Conservation (phyloP, 2,329 filamentous ascomycete species). For the Emergomyces pasteurianus region DNA sequence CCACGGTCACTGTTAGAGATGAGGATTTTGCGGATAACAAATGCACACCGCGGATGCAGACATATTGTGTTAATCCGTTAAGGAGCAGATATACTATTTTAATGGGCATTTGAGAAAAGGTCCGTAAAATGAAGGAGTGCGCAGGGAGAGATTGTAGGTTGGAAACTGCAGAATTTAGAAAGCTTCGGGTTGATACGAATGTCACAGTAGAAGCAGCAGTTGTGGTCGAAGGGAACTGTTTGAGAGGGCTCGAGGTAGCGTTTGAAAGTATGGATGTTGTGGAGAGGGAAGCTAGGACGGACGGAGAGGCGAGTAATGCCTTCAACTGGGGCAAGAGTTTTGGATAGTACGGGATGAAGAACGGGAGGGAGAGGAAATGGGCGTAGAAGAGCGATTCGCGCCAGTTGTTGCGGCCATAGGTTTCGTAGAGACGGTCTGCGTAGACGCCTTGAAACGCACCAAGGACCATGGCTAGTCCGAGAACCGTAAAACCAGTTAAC, state of each 20-base stretch:
- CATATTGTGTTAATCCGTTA: conserved; percentile 73
- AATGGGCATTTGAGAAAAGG: conserved; percentile 21
- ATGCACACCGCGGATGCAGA: conserved; percentile 93
- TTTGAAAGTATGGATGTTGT: neutral
- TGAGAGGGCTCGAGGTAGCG: conserved; percentile 1
- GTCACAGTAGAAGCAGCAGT: neutral
- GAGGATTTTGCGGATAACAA: conserved; percentile 80
- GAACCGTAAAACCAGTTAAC: conserved; percentile 59
- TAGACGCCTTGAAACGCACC: conserved; percentile 93
- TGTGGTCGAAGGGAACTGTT: neutral
- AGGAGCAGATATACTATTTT: conserved; percentile 30
- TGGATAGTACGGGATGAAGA: conserved; percentile 29
- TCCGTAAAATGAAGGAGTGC: conserved; percentile 13
- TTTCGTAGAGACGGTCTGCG: conserved; percentile 77
- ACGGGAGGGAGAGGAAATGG: conserved; percentile 39
- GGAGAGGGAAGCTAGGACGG: conserved; percentile 19
- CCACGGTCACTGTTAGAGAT: conserved; percentile 89
- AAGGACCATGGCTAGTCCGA: conserved; percentile 78
- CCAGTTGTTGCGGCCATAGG: conserved; percentile 74
- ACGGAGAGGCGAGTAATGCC: conserved; percentile 22
- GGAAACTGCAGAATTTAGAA: conserved; percentile 43
- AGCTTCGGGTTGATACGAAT: conserved; percentile 43
- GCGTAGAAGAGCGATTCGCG: conserved; percentile 95
- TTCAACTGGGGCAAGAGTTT: conserved; percentile 27
- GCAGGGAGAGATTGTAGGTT: conserved; percentile 13